phyloP scores from a whole-genome alignment of 2,329 filamentous ascomycete species.

The Setomelanomma holmii region DNA sequence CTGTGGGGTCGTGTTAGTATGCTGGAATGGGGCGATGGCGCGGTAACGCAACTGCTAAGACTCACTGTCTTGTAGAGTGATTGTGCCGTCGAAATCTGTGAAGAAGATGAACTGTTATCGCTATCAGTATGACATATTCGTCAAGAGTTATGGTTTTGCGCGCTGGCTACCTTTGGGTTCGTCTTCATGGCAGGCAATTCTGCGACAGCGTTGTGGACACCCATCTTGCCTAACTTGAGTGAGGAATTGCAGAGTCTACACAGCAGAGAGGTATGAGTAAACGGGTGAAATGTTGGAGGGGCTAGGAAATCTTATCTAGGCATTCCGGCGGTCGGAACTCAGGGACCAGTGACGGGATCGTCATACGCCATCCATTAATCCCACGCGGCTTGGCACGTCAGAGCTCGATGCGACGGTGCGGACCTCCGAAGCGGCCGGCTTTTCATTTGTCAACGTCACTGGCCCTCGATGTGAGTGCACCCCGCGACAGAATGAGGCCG shows the following conservation, averaged over 20 bases:
- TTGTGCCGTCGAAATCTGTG: constrained; percentile 97
- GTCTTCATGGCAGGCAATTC: constrained; percentile 56
- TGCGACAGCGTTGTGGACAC: constrained; percentile 39
- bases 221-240: constrained; percentile 33
- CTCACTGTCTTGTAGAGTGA: constrained; percentile 75
- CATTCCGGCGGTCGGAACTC: constrained; percentile 24
- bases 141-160: not conserved
- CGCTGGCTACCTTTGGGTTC: constrained; percentile 63
- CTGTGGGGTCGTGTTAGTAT: constrained; percentile 44
- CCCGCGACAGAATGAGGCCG: constrained; percentile 46
- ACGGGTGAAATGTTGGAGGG: constrained; percentile 16
- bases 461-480: constrained; percentile 32
- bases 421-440: constrained; percentile 20
- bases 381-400: constrained; percentile 35
- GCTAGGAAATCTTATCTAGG: constrained; percentile 23
- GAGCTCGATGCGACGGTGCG: constrained; percentile 28
- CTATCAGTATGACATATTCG: constrained; percentile 22
- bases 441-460: constrained; percentile 19
- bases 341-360: constrained; percentile 20
- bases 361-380: constrained; percentile 23
- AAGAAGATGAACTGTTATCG: constrained; percentile 83
- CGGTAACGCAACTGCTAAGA: constrained; percentile 29
- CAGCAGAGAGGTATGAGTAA: not conserved
- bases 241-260: constrained; percentile 4
- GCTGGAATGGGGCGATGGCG: not conserved